Evolutionary conservation across 352 stramenopile genomes (phyloP), one percentile per base, ranked within the genome.

Genomic region (Pythium phragmitis): DNA sequence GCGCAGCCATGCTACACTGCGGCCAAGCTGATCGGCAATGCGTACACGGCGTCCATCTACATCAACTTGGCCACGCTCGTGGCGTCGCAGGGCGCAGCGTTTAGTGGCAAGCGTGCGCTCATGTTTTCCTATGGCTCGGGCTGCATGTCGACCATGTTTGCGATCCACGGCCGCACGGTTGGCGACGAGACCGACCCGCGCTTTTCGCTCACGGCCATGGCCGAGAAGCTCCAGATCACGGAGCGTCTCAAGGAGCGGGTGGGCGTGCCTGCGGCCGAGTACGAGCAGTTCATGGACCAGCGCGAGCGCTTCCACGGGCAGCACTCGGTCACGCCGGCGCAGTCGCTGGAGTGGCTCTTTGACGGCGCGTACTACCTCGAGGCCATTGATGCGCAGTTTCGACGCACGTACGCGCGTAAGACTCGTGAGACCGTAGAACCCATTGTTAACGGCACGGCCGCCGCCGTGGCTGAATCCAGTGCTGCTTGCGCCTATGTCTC

Each of bases 61-160:
- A 82, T 98, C 30, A 98, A 98, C 67, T 71, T 99, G 30, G 89
- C 92, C 7, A 98, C 88, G 39, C 76, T 99, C 7, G 82, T 99
- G 34, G 75, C 77, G 56, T 57, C 70, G 37, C 79, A 68, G 65
- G 79, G 57, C 26, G 71, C 54, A 26, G 78, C 68, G 14, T 70
- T 98, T 12, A 65, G 60, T 2, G 84, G 76, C 41, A 92, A 98
- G 70, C 80, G 76, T 13, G 79, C 97, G 13, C 72, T 97, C 19
- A 74, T 99, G 9, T 99, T 99, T 74, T 98, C 93, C 42, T 99
- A 99, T 77, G 97, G 97, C 39, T 98, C 92, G 8, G 97, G 97
- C 37, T 94, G 95, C 34, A 77, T 99, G 48, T 96, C 96, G 30
- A 97, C 94, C 43, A 99, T 99, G 94, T 99, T 98, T 73, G 74